Evolutionary conservation across 768 basidiomycete species (phyloP).

Genomic region (Daedalea quercina): DNA sequence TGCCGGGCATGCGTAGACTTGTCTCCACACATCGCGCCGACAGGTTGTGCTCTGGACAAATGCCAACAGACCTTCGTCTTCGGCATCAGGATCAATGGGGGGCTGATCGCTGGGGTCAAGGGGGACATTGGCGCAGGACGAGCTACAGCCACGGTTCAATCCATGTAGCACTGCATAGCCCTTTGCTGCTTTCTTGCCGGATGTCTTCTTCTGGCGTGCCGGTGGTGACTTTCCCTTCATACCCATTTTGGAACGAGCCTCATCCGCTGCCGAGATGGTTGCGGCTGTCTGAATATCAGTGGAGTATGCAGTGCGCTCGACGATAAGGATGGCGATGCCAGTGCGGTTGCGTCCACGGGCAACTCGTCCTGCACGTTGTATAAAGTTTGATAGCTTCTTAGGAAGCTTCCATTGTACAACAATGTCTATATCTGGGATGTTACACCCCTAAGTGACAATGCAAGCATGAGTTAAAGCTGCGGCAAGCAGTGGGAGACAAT

Average conservation of each 20-base stretch:
- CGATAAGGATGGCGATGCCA: constrained; percentile 5
- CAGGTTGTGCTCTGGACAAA: constrained; percentile 11
- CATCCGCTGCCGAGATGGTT: background rate
- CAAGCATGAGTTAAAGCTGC: too few species aligned
- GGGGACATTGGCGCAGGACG: too few species aligned
- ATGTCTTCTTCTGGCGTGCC: too few species aligned
- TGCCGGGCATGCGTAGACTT: constrained; percentile 15
- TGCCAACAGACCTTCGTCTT: constrained; percentile 3
- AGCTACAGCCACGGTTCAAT: background rate
- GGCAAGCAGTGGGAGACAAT: background rate
- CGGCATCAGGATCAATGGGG: background rate
- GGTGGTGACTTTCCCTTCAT: too few species aligned
- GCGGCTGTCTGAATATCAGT: background rate
- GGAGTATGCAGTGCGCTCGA: constrained; percentile 5
- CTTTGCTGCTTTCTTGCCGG: background rate
- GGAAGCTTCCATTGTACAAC: constrained; percentile 34
- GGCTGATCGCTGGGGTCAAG: background rate
- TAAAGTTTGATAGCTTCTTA: constrained; percentile 20
- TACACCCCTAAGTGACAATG: constrained; percentile 10
- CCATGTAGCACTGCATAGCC: constrained; percentile 1
- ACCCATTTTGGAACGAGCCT: too few species aligned
- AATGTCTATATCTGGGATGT: constrained; percentile 25
- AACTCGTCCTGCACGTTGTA: constrained; percentile 29
- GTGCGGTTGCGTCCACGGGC: constrained; percentile 12
- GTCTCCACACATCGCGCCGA: constrained; percentile 15